A percentile compares a stretch with the other conserved stretches of the same genome.
These are phyloP conservation scores for Hibiscus syriacus DNA, from an alignment of 345 rosid genomes.

Conservation along the genomic window DNA sequence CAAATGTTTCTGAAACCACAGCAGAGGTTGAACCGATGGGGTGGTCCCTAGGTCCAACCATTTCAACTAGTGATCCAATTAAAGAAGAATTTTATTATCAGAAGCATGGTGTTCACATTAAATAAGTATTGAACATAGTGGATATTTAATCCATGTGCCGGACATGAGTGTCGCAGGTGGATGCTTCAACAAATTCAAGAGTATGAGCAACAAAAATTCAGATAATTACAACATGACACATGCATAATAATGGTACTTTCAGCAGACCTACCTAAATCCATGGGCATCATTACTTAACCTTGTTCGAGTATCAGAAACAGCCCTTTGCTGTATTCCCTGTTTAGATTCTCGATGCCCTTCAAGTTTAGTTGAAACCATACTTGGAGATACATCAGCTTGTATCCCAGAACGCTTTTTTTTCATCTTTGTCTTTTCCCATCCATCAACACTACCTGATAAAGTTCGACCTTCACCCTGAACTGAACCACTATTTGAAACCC, in stretches of 20 bases:
- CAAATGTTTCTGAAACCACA: not conserved
- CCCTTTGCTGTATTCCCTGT: slow-evolving; percentile 63
- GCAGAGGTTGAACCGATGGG: not conserved
- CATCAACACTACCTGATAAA: slow-evolving; percentile 62
- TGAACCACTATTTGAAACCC: slow-evolving; percentile 48
- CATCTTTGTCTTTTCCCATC: slow-evolving; percentile 90
- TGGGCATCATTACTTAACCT: slow-evolving; percentile 69
- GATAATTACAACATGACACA: not conserved
- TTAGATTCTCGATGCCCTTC: slow-evolving; percentile 74
- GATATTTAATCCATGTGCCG: not conserved
- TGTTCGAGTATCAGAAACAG: slow-evolving; percentile 43
- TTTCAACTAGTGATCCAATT: not conserved
- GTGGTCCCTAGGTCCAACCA: not conserved
- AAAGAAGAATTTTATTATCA: not conserved
- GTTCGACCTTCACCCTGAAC: slow-evolving; percentile 69
- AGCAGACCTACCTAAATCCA: slow-evolving; percentile 56
- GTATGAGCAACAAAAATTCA: not conserved
- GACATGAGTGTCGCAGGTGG: not conserved
- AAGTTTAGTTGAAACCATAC: slow-evolving; percentile 42
- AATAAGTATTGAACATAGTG: not conserved
- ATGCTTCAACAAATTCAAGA: not conserved
- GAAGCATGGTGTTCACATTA: not conserved
- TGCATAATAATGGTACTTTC: slow-evolving; percentile 1
- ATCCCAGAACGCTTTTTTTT: slow-evolving; percentile 89
- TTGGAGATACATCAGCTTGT: slow-evolving; percentile 54